Base-by-base conservation (phyloP, 2,329 filamentous ascomycete species). In the Colletotrichum liaoningense region DNA sequence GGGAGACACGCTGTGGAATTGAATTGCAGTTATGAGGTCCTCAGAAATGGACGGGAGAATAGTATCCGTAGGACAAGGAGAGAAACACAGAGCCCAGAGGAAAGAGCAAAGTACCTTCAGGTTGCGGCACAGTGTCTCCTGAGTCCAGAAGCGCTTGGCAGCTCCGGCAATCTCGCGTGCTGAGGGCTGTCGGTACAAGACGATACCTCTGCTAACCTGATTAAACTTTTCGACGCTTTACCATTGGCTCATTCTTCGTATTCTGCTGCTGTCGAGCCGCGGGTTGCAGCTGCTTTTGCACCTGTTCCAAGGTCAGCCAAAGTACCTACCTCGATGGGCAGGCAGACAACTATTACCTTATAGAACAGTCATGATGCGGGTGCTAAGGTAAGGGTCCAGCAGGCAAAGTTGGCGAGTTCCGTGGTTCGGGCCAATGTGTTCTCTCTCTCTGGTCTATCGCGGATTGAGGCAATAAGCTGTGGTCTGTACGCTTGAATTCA, bases 81-180 rank as follows among this genome's bases (percentile, higher is more conserved):
- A 12, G 55, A 24, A 33, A 46, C 63, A 57, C 16, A 49, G 42
- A 49, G 42, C 9, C 16, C 16, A 49, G 42, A 22, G 42, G 8
- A 49, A 49, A 22, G 7, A 7, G 42, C 42, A n/a, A 49, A 49
- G 70, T 69, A 46, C 66, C 70, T 22, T 49, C 14, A 66, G 56
- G 71, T 46, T 73, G 55, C 67, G 35, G 71, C 56, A 56, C 71
- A 60, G 71, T 66, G 35, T 71, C 70, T 70, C 71, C 67, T 71
- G 71, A 73, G 67, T 71, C 71, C 67, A 73, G 67, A 73, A 66
- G 71, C 62, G 62, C 67, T 73, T 73, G 67, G 71, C 70, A 58
- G 49, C 35, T 73, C 56, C 49, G 55, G 60, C 67, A 73, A 73
- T 73, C 70, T 73, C 70, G 70, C 70, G 54, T 65, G 67, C 67